Percentiles rank a stretch among this genome's conserved stretches.
Evolutionary conservation across 208 protist species (phyloP).

Genomic region (Wallacemonas sp.): DNA sequence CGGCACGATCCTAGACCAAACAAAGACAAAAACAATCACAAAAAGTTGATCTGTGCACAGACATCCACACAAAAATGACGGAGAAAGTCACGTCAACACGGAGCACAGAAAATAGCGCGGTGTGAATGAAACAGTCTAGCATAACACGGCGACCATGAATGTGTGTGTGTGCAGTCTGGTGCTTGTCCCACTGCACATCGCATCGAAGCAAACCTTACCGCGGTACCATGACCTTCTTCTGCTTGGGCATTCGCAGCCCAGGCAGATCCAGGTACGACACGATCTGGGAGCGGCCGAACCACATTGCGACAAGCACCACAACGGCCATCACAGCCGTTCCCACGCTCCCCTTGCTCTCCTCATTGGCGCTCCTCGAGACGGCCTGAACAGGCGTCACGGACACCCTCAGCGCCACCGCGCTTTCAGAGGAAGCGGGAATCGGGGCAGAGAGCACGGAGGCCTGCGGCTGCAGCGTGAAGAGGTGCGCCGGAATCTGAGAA

Average conservation of each 20-base stretch:
- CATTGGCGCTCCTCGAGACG: not conserved
- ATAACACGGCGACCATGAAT: no score
- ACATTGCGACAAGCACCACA: conserved; percentile 24
- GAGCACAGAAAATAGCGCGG: no score
- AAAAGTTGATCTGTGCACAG: no score
- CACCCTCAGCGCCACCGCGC: conserved; percentile 38
- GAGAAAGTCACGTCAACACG: no score
- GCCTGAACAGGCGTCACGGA: conserved; percentile 18
- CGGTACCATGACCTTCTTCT: conserved; percentile 32
- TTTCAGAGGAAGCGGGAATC: conserved; percentile 19
- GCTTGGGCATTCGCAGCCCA: conserved; percentile 41
- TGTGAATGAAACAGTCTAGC: no score
- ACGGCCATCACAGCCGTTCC: conserved; percentile 27
- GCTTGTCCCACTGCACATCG: no score
- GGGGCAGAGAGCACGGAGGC: conserved; percentile 39
- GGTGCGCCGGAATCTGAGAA: conserved; percentile 42
- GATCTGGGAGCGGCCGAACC: conserved; percentile 35
- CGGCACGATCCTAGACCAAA: no score
- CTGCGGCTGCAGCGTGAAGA: conserved; percentile 27
- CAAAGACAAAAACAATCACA: no score
- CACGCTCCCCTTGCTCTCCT: conserved; percentile 21
- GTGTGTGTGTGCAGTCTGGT: no score
- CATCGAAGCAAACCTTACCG: not conserved
- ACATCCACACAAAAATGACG: no score
- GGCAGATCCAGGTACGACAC: conserved; percentile 36